A percentile compares a stretch with the other conserved stretches of the same genome.
phyloP scores from a whole-genome alignment of 176 grass and related monocot genomes.

The Pontederia crassipes region DNA sequence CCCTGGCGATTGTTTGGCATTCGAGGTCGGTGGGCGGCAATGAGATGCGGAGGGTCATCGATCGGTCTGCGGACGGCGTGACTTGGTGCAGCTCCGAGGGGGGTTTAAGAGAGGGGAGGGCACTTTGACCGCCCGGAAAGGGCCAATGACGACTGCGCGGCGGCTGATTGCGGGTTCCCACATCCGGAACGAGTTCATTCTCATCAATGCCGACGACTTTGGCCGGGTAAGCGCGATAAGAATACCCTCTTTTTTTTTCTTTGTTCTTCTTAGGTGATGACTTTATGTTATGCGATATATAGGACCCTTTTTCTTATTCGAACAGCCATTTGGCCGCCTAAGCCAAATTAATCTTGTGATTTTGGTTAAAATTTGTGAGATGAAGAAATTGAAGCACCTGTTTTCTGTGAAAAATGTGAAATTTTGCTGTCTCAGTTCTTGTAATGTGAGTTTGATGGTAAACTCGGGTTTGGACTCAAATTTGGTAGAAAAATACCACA shows the following conservation, averaged over 20 bases:
- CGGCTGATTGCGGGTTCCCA: slow-evolving; percentile 33
- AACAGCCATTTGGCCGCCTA: not conserved
- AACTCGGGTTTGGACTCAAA: no score
- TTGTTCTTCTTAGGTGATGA: not conserved
- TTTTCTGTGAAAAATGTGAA: no score
- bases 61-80: not conserved
- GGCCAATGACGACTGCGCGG: slow-evolving; percentile 27
- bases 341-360: no score
- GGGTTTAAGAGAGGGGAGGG: not conserved
- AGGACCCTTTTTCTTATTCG: not conserved
- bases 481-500: no score
- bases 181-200: slow-evolving; percentile 31
- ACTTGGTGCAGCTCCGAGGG: not conserved
- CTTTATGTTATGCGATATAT: not conserved
- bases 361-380: no score
- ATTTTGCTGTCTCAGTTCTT: no score
- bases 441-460: no score
- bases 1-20: not conserved
- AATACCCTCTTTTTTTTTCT: not conserved
- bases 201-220: slow-evolving; percentile 41
- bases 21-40: not conserved
- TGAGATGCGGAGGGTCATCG: not conserved
- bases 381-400: no score
- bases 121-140: not conserved
- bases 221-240: slow-evolving; percentile 20